phyloP scores from a whole-genome alignment of 176 grass and related monocot genomes.

The Triticum turgidum region DNA sequence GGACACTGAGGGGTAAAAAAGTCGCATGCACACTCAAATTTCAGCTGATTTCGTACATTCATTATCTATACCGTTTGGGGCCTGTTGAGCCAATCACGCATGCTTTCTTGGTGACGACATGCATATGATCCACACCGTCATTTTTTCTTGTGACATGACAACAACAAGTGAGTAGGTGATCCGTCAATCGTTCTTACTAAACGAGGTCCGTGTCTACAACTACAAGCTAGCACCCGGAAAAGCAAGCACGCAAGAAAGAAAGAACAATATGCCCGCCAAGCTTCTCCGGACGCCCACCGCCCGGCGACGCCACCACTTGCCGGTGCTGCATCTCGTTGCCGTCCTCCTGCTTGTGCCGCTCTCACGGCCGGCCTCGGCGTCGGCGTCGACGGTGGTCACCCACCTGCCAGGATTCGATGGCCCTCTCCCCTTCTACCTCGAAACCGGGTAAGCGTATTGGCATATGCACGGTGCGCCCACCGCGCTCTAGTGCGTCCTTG shows the following conservation, averaged over 20 bases:
- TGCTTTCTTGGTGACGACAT: too few relatives aligned
- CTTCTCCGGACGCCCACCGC: not conserved
- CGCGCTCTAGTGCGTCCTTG: not conserved
- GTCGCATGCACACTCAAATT: too few relatives aligned
- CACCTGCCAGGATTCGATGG: constrained; percentile 29
- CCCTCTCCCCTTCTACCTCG: constrained; percentile 22
- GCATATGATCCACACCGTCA: not conserved
- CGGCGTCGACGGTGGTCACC: constrained; percentile 17
- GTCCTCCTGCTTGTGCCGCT: not conserved
- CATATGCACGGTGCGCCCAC: not conserved
- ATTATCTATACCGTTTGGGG: too few relatives aligned
- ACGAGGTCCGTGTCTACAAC: too few relatives aligned
- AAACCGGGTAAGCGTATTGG: not conserved
- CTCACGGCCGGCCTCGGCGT: not conserved
- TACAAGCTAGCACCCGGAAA: too few relatives aligned
- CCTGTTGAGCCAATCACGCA: too few relatives aligned
- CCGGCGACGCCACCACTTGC: too few relatives aligned
- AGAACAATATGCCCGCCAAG: not conserved
- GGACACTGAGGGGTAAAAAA: too few relatives aligned
- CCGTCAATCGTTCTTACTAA: not conserved
- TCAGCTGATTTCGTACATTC: too few relatives aligned
- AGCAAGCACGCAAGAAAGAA: too few relatives aligned
- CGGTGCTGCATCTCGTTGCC: not conserved
- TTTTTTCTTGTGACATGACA: not conserved
- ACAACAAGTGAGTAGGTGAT: not conserved